phyloP scores from a whole-genome alignment of 2,329 filamentous ascomycete species.

The Aureobasidium sp. region DNA sequence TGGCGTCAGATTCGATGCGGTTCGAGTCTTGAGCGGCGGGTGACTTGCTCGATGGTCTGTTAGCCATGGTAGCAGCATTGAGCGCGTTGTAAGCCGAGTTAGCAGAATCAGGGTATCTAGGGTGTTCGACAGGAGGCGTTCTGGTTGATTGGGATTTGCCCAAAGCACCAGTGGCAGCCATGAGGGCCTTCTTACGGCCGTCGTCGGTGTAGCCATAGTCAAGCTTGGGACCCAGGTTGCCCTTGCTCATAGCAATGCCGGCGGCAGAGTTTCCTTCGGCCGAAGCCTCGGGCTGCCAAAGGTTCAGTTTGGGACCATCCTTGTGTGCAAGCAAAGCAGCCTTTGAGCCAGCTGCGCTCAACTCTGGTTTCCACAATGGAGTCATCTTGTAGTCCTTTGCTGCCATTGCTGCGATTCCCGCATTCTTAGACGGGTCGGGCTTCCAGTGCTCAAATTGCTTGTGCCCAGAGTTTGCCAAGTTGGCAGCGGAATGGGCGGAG shows the following conservation, averaged over 20 bases:
- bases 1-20: conserved; percentile 39
- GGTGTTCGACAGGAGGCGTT: conserved; percentile 39
- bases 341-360: conserved; percentile 61
- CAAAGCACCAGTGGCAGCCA: conserved; percentile 73
- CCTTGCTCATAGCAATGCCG: conserved; percentile 56
- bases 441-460: conserved; percentile 61
- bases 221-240: conserved; percentile 38
- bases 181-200: conserved; percentile 58
- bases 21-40: conserved; percentile 10
- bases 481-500: conserved; percentile 68
- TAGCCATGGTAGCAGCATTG: conserved; percentile 64
- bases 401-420: conserved; percentile 52
- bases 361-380: conserved; percentile 57
- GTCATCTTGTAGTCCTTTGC: conserved; percentile 56
- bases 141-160: conserved; percentile 60
- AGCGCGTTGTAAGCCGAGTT: conserved; percentile 62
- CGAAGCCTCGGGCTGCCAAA: conserved; percentile 46
- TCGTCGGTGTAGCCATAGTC: conserved; percentile 44
- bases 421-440: conserved; percentile 54
- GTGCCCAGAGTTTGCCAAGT: conserved; percentile 64
- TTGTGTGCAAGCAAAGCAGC: conserved; percentile 63
- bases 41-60: conserved; percentile 37
- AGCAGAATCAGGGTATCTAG: conserved; percentile 48
- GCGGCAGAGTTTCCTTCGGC: conserved; percentile 61
- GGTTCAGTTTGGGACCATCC: conserved; percentile 45